These are phyloP conservation scores for Globisporangium perplexum DNA, from an alignment of 352 stramenopile genomes.

Conservation along the genomic window DNA sequence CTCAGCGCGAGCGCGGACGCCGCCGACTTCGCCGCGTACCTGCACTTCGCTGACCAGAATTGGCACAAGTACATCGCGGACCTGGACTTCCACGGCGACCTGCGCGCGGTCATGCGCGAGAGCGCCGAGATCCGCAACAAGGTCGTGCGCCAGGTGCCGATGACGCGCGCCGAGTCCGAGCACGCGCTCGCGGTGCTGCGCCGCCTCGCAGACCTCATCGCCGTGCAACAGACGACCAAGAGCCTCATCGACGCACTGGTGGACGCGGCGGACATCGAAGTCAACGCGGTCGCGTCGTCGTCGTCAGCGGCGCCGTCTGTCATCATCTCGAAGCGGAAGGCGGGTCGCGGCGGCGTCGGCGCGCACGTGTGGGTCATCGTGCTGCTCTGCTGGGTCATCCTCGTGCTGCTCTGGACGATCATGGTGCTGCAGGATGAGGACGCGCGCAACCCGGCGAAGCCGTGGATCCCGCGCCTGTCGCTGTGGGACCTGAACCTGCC, in stretches of 20 bases:
- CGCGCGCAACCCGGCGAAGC: constrained; percentile 2
- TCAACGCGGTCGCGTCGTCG: background rate
- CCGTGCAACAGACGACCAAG: constrained; percentile 7
- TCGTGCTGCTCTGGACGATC: constrained; percentile 6
- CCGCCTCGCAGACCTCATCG: constrained; percentile 5
- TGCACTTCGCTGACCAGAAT: constrained; percentile 6
- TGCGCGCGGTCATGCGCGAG: constrained; percentile 5
- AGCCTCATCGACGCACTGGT: constrained; percentile 5
- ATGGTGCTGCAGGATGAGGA: constrained; percentile 5
- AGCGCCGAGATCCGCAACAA: constrained; percentile 9
- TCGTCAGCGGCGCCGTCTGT: background rate
- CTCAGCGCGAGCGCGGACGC: constrained; percentile 1
- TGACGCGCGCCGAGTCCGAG: constrained; percentile 3
- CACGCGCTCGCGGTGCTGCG: constrained; percentile 4
- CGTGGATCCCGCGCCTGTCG: constrained; percentile 7
- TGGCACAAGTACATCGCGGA: constrained; percentile 8
- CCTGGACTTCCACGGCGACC: constrained; percentile 9
- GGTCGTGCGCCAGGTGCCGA: constrained; percentile 1
- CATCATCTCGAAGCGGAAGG: background rate
- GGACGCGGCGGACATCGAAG: constrained; percentile 5
- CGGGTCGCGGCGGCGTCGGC: background rate
- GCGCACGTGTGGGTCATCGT: constrained; percentile 5
- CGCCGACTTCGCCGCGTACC: constrained; percentile 6
- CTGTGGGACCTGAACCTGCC: constrained; percentile 1
- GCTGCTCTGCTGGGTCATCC: constrained; percentile 7